Evolutionary conservation across 164 flowering plant genomes (phyloP), one percentile per base, ranked within the genome.

Genomic region (Vitis cinerea): DNA sequence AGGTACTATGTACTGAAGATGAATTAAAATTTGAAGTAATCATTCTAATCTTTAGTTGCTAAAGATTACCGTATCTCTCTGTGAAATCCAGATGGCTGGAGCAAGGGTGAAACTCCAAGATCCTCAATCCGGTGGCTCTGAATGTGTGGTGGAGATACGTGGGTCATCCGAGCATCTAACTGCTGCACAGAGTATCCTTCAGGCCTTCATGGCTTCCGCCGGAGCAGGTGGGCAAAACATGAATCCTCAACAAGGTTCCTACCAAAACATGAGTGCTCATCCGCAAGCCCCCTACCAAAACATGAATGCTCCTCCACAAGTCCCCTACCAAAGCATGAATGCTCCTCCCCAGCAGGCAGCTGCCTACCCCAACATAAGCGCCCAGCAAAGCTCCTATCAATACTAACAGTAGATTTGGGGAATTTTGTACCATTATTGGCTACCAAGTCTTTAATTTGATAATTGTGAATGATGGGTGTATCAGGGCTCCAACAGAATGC

Each of bases 81-180:
- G 8, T 27, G 8, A 23, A 17, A 19, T 74, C 10, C 61, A 83
- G 88, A 72, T 81, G 55, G 69, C 83, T 60, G 88, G 82, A 51
- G 73, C 77, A 10, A 79, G 79, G 69, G 65, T 81, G 52, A 81
- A 78, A 61, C 71, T 83, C 68, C 81, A 81, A 56, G 83, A 79
- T 66, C 66, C 83, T 19, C 81, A 64, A 27, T 8, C 77, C 10
- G 71, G 77, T 69, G 77, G 79, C 54, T 77, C 81, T n/a, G 85
- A 84, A 31, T 70, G 81, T 23, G 61, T 75, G 12, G 81, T 82
- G 62, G 83, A 82, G 66, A 77, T 80, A 57, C 84, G 69, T 53
- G 83, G 84, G 51, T 72, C 83, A 52, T 72, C 80, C n/a, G 84
- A 84, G 62, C 81, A 80, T 73, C 72, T 76, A 70, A 71, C 63